Evolutionary conservation across 441 rosid species (phyloP).

Genomic region (Euphorbia schlechtendalii): DNA sequence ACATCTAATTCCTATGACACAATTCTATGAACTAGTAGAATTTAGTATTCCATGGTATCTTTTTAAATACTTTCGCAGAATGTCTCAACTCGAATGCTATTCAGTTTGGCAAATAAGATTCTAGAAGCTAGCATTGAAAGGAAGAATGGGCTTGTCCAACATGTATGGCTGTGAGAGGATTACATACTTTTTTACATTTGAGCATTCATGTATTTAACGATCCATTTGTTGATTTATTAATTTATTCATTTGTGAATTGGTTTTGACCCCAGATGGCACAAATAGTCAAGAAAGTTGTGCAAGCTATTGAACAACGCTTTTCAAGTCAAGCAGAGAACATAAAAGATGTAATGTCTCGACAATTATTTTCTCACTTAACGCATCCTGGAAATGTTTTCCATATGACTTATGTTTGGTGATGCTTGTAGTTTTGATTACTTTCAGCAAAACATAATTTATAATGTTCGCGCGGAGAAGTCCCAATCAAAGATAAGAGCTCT

Average conservation of each 20-base stretch:
- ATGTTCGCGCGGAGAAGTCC: constrained; percentile 21
- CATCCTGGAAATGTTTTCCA: background rate
- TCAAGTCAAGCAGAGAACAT: constrained; percentile 63
- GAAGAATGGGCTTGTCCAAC: constrained; percentile 58
- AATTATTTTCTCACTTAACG: constrained; percentile 14
- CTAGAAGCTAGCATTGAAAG: constrained; percentile 65
- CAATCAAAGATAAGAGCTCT: constrained; percentile 35
- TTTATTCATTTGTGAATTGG: background rate
- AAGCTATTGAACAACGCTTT: constrained; percentile 66
- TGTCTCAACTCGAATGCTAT: constrained; percentile 66
- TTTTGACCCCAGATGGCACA: constrained; percentile 46
- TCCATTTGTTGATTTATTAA: background rate
- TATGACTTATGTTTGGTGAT: constrained; percentile 20
- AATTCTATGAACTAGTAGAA: constrained; percentile 9
- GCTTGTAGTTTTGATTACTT: constrained; percentile 23
- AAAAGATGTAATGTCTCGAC: constrained; percentile 48
- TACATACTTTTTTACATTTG: constrained; percentile 13
- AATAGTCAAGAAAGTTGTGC: constrained; percentile 56
- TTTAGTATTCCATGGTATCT: constrained; percentile 19
- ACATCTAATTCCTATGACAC: background rate
- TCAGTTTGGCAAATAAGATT: constrained; percentile 51
- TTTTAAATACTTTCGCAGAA: constrained; percentile 40
- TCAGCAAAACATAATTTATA: constrained; percentile 51
- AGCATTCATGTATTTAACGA: constrained; percentile 5
- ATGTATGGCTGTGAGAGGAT: constrained; percentile 47